phyloP scores from a whole-genome alignment of 106 monocot species.

The Apostasia shenzhenica region DNA sequence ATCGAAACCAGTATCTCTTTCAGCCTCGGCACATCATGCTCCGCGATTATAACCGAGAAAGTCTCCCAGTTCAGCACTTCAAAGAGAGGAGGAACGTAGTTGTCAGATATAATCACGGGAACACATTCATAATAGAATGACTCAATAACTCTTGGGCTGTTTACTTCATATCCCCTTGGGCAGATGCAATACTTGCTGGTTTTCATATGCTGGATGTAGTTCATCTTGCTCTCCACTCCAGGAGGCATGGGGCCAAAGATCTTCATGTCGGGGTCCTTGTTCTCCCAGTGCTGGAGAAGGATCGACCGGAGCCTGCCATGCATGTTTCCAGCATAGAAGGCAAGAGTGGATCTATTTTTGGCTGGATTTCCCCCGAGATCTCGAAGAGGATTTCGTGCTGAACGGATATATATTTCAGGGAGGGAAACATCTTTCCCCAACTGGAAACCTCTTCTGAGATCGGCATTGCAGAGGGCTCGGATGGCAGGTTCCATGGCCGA shows the following conservation, averaged over 20 bases:
- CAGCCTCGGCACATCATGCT: conserved; percentile 51
- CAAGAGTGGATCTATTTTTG: conserved; percentile 27
- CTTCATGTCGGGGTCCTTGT: conserved; percentile 61
- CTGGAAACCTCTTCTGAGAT: conserved; percentile 24
- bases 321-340: conserved; percentile 69
- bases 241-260: conserved; percentile 45
- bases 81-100: conserved; percentile 66
- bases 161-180: conserved; percentile 62
- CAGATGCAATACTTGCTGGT: conserved; percentile 71
- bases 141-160: conserved; percentile 55
- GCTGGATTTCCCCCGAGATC: conserved; percentile 44
- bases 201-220: conserved; percentile 51
- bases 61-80: conserved; percentile 71
- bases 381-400: conserved; percentile 21
- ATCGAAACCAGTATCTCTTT: conserved; percentile 51
- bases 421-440: conserved; percentile 62
- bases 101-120: conserved; percentile 66
- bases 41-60: conserved; percentile 42
- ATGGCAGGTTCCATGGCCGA: conserved; percentile 29
- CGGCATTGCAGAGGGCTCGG: conserved; percentile 44
- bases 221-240: conserved; percentile 18
- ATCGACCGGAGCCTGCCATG: conserved; percentile 53
- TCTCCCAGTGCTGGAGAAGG: conserved; percentile 58
- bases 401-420: conserved; percentile 33
- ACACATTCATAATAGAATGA: conserved; percentile 69